These are phyloP conservation scores for Talaromyces amestolkiae DNA, from an alignment of 2,329 filamentous ascomycete species.

Conservation along the genomic window DNA sequence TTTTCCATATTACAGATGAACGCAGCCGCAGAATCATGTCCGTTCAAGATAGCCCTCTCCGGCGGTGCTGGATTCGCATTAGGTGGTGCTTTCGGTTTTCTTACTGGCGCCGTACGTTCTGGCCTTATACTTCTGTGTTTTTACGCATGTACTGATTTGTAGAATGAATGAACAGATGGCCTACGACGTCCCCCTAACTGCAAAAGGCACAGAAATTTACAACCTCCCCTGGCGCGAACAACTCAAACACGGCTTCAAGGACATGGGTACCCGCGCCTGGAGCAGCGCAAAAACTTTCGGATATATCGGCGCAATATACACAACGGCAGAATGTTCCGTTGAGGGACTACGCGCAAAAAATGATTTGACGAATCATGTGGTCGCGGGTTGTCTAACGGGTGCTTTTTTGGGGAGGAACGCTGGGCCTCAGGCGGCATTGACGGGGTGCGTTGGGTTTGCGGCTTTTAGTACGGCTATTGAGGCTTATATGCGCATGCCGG, in stretches of 20 bases:
- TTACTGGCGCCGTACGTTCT: conserved; percentile 94
- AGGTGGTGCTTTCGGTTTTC: conserved; percentile 90
- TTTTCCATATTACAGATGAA: conserved; percentile 60
- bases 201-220: conserved; percentile 54
- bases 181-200: conserved; percentile 86
- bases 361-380: conserved; percentile 82
- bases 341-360: conserved; percentile 90
- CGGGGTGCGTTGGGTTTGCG: conserved; percentile 90
- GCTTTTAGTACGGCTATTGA: conserved; percentile 91
- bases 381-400: conserved; percentile 86
- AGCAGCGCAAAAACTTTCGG: conserved; percentile 92
- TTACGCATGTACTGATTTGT: not conserved
- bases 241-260: conserved; percentile 79
- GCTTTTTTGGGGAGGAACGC: conserved; percentile 82
- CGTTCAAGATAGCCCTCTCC: conserved; percentile 81
- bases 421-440: conserved; percentile 80
- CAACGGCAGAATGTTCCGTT: conserved; percentile 91
- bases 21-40: conserved; percentile 85
- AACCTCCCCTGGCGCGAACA: conserved; percentile 79
- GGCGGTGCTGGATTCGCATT: conserved; percentile 93
- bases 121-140: too few relatives aligned
- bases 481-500: conserved; percentile 78
- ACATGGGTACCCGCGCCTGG: conserved; percentile 84
- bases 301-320: conserved; percentile 85
- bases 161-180: conserved; percentile 67